These are phyloP conservation scores for Cucumis hystrix DNA, from an alignment of 306 rosid species.

Conservation along the genomic window DNA sequence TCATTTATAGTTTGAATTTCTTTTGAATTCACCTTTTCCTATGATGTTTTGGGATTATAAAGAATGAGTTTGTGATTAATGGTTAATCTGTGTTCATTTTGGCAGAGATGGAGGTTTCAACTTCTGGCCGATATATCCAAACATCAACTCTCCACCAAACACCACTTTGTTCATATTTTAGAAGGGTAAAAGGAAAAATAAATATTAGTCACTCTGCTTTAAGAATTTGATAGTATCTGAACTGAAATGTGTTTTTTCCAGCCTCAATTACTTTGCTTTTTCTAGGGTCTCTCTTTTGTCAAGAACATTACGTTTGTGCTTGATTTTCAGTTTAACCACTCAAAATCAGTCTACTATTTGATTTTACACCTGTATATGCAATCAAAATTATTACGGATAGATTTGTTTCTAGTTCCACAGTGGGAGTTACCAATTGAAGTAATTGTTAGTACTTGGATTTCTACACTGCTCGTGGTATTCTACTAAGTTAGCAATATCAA, in stretches of 20 bases:
- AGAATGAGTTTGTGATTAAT: not conserved
- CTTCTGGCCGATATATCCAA: slow-evolving; percentile 7
- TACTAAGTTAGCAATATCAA: too few species aligned
- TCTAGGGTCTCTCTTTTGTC: not conserved
- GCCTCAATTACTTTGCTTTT: not conserved
- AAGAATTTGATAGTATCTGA: not conserved
- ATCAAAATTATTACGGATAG: not conserved
- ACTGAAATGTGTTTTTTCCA: not conserved
- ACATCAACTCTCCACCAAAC: slow-evolving; percentile 13
- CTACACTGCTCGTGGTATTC: not conserved
- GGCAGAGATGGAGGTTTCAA: slow-evolving; percentile 30
- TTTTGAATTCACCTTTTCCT: not conserved
- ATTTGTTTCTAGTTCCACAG: not conserved
- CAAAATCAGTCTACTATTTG: too few species aligned
- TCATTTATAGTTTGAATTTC: not conserved
- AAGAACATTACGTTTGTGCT: not conserved
- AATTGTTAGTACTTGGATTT: not conserved
- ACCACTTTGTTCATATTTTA: slow-evolving; percentile 15
- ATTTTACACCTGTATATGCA: too few species aligned
- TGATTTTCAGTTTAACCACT: too few species aligned
- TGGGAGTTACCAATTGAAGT: not conserved
- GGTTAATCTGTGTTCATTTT: not conserved
- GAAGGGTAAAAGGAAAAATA: slow-evolving; percentile 3
- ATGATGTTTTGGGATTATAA: not conserved
- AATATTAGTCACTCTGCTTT: not conserved